Conservation (phyloP, 495 filamentous ascomycete genomes). For the Penicillium tannophilum region DNA sequence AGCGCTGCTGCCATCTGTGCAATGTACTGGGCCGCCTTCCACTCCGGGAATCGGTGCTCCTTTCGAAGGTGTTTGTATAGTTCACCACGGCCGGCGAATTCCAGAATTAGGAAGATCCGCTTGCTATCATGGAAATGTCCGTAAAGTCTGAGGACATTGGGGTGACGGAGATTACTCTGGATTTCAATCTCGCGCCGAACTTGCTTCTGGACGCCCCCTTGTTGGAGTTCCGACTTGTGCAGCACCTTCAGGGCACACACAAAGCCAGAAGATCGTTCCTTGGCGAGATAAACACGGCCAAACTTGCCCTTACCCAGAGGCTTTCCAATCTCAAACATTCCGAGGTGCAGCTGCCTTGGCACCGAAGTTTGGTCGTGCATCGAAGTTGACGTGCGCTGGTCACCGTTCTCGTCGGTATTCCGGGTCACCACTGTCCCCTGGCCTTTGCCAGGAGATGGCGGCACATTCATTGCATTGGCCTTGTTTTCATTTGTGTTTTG, state of each 20-base stretch:
- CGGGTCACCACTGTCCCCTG: slow-evolving; percentile 43
- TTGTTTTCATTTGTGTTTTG: slow-evolving; percentile 67
- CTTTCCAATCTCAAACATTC: slow-evolving; percentile 98
- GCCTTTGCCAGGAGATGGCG: slow-evolving; percentile 35
- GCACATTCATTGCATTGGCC: slow-evolving; percentile 48
- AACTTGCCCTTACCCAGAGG: slow-evolving; percentile 98
- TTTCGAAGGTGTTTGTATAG: slow-evolving; percentile 94
- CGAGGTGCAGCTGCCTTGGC: slow-evolving; percentile 83
- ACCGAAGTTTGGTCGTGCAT: slow-evolving; percentile 60
- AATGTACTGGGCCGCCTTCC: slow-evolving; percentile 94
- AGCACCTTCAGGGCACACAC: slow-evolving; percentile 97
- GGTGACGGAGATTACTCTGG: slow-evolving; percentile 92
- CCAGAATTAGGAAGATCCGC: slow-evolving; percentile 92
- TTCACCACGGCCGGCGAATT: slow-evolving; percentile 94
- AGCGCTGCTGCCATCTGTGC: slow-evolving; percentile 98
- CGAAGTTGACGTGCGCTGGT: slow-evolving; percentile 53
- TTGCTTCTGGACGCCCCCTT: slow-evolving; percentile 94
- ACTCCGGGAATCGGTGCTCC: slow-evolving; percentile 88
- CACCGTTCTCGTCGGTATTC: slow-evolving; percentile 57
- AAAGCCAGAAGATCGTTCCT: slow-evolving; percentile 85
- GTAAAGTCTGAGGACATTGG: slow-evolving; percentile 91
- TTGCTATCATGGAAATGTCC: slow-evolving; percentile 98
- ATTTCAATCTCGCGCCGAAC: slow-evolving; percentile 97
- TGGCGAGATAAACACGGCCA: slow-evolving; percentile 92
- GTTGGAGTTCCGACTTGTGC: slow-evolving; percentile 90